A percentile compares a stretch with the other conserved stretches of the same genome.
Evolutionary conservation across 2,329 filamentous ascomycete species (phyloP).

Genomic region (Trematosphaeria pertusa): DNA sequence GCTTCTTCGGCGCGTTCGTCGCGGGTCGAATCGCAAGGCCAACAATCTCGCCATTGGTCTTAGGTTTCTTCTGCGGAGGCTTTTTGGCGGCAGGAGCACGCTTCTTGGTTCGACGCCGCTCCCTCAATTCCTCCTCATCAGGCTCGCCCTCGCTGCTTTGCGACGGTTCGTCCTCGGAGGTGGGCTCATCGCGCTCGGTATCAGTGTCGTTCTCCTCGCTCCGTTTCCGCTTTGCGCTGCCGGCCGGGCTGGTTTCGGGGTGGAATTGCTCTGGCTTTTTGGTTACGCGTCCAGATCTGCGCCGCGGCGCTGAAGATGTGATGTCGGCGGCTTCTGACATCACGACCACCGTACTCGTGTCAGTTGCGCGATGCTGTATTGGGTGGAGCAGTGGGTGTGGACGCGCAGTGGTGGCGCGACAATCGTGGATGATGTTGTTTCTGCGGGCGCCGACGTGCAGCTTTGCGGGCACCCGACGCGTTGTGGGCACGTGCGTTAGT

Average conservation of each 20-base stretch:
- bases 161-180: constrained; percentile 38
- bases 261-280: constrained; percentile 45
- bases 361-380: constrained; percentile 24
- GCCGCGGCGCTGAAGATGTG: constrained; percentile 41
- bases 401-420: no score
- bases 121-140: constrained; percentile 49
- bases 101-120: constrained; percentile 43
- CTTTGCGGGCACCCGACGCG: no score
- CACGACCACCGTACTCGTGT: constrained; percentile 39
- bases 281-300: constrained; percentile 51
- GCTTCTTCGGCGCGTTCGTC: constrained; percentile 47
- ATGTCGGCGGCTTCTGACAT: constrained; percentile 31
- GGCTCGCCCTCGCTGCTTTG: constrained; percentile 47
- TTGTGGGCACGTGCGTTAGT: no score
- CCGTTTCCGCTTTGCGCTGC: constrained; percentile 47
- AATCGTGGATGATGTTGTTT: no score
- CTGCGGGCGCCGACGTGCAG: no score
- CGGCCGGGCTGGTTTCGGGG: constrained; percentile 35
- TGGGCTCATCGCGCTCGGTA: constrained; percentile 31
- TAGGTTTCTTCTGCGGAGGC: constrained; percentile 60
- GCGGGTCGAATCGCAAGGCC: constrained; percentile 63
- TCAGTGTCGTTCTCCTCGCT: constrained; percentile 38
- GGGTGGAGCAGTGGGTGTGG: no score
- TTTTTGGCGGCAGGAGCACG: constrained; percentile 39
- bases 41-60: constrained; percentile 58